phyloP scores from a whole-genome alignment of 2,329 filamentous ascomycete species.

The Trichophyton rubrum region DNA sequence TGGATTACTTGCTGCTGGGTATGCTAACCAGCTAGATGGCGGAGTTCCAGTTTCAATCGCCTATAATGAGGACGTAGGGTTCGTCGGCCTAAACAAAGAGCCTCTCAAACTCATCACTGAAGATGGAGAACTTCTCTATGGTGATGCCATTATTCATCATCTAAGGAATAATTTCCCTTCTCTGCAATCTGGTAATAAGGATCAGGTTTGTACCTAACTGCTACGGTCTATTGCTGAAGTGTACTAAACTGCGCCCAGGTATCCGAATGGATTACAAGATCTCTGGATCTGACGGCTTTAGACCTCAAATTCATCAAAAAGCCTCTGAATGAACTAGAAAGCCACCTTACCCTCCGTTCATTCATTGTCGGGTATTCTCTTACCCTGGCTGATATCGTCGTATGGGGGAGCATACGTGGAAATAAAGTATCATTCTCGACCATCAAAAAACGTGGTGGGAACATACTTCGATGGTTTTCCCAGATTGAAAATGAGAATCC shows the following conservation, averaged over 20 bases:
- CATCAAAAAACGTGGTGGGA: constrained; percentile 62
- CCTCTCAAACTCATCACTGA: neutral
- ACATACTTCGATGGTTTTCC: constrained; percentile 74
- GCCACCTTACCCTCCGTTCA: constrained; percentile 73
- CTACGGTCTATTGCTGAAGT: neutral
- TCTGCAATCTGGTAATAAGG: constrained; percentile 25
- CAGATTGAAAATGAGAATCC: constrained; percentile 73
- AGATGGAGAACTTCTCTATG: neutral
- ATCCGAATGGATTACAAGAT: constrained; percentile 43
- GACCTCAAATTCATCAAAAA: constrained; percentile 78
- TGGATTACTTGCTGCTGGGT: constrained; percentile 29
- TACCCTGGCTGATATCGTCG: constrained; percentile 62
- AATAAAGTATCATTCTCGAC: constrained; percentile 76
- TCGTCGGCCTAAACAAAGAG: neutral
- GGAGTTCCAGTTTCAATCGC: neutral
- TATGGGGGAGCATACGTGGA: constrained; percentile 71
- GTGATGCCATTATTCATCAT: neutral
- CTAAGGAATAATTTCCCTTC: neutral
- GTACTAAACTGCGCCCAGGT: constrained; percentile 8
- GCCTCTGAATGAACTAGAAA: constrained; percentile 64
- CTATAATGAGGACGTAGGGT: neutral
- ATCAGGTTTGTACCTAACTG: constrained; percentile 15
- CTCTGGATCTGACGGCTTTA: constrained; percentile 39
- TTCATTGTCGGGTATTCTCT: constrained; percentile 73
- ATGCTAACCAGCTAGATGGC: constrained; percentile 19